Conservation (phyloP, 169 alveolate species). For the Eimeria sp. region DNA sequence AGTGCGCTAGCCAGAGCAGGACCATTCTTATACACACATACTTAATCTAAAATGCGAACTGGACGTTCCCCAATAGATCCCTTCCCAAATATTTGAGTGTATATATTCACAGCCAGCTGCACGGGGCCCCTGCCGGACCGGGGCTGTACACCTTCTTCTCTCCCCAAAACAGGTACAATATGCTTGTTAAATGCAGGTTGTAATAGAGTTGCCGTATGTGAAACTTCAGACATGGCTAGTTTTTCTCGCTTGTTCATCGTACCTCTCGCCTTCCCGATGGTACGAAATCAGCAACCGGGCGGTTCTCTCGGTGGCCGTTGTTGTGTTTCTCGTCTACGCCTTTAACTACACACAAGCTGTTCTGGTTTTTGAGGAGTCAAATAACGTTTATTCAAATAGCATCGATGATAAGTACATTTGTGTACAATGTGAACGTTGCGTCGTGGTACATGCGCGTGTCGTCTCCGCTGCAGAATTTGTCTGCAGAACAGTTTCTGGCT, state of each 20-base stretch:
- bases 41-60: not conserved
- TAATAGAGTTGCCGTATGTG: not conserved
- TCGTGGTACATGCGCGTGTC: not conserved
- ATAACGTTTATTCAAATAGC: not conserved
- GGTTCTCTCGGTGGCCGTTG: not conserved
- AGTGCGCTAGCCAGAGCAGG: conserved; percentile 26
- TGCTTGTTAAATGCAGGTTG: not conserved
- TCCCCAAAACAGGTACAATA: not conserved
- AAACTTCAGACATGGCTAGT: not conserved
- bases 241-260: not conserved
- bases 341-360: not conserved
- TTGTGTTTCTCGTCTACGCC: not conserved
- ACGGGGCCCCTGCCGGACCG: conserved; percentile 17
- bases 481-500: not conserved
- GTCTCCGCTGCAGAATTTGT: not conserved
- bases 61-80: not conserved
- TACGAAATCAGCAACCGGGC: not conserved
- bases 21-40: conserved; percentile 66
- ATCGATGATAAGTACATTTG: not conserved
- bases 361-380: not conserved
- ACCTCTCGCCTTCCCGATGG: not conserved
- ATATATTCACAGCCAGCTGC: not conserved
- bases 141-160: conserved; percentile 24
- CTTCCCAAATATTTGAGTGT: not conserved
- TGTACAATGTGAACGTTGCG: not conserved